Percentiles rank a stretch among this genome's conserved stretches.
Conservation (phyloP, 208 protist species). For the Herpetomonas muscarum region DNA sequence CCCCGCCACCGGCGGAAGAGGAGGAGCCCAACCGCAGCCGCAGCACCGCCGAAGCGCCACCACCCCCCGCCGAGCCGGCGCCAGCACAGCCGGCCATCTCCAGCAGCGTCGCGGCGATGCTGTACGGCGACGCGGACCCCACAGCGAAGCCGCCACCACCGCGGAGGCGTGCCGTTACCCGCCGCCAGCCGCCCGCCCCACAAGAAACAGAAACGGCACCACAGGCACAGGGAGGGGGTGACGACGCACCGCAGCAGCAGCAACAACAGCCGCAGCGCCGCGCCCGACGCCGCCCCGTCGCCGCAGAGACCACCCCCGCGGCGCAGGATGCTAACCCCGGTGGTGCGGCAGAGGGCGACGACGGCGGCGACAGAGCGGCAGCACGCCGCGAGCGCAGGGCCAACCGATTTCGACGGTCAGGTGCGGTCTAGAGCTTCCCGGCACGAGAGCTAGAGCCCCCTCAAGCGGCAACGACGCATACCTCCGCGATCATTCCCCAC, state of each 20-base stretch:
- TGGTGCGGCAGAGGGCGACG: neutral
- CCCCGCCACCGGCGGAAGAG: too few species aligned
- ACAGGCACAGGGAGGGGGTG: neutral
- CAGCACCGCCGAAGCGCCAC: neutral
- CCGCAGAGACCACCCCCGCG: neutral
- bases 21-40: neutral
- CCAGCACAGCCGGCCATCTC: too few species aligned
- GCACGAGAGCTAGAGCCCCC: too few species aligned
- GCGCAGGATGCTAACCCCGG: neutral
- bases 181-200: too few species aligned
- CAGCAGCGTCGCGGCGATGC: too few species aligned
- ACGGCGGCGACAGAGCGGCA: slow-evolving; percentile 3
- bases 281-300: neutral
- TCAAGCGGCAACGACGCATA: neutral
- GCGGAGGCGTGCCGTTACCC: too few species aligned
- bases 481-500: too few species aligned
- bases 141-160: too few species aligned
- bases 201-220: neutral
- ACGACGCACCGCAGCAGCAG: slow-evolving; percentile 4
- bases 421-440: slow-evolving; percentile 23
- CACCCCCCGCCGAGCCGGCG: too few species aligned
- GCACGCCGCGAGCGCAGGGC: slow-evolving; percentile 26
- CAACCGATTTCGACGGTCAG: slow-evolving; percentile 25
- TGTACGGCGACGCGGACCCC: too few species aligned
- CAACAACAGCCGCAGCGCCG: slow-evolving; percentile 5